These are phyloP conservation scores for Biancaea sappan DNA, from an alignment of 306 rosid genomes.

Conservation along the genomic window DNA sequence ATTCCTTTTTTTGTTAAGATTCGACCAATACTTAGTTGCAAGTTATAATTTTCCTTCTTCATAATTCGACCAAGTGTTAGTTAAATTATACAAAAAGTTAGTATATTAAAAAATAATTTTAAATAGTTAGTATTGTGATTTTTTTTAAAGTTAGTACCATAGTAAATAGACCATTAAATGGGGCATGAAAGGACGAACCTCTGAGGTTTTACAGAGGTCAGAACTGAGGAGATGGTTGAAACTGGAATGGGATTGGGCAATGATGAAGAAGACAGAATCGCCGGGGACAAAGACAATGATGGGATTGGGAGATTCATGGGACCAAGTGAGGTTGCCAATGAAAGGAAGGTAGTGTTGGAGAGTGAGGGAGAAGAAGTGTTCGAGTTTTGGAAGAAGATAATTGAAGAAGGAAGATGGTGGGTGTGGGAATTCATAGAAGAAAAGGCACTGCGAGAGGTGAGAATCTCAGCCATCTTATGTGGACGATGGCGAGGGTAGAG, in stretches of 20 bases:
- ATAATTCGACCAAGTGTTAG: too few relatives aligned
- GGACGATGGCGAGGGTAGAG: background rate
- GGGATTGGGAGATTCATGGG: constrained; percentile 20
- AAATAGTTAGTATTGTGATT: too few relatives aligned
- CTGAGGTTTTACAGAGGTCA: background rate
- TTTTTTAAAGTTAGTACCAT: too few relatives aligned
- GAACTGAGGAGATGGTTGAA: constrained; percentile 28
- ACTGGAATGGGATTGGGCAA: constrained; percentile 42
- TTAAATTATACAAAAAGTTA: too few relatives aligned
- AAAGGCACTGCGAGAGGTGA: background rate
- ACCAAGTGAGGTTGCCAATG: constrained; percentile 41
- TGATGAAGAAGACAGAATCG: constrained; percentile 27
- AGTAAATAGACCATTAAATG: too few relatives aligned
- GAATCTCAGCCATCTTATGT: background rate
- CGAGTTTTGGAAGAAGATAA: constrained; percentile 40
- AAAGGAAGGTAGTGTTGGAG: constrained; percentile 38
- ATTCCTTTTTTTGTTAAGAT: too few relatives aligned
- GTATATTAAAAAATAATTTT: too few relatives aligned
- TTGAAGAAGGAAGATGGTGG: background rate
- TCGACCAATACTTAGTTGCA: too few relatives aligned
- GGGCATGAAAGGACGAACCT: constrained; percentile 30
- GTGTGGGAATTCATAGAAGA: background rate
- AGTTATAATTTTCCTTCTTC: too few relatives aligned
- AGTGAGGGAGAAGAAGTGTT: constrained; percentile 38
- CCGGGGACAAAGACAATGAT: constrained; percentile 29